Evolutionary conservation across 306 rosid species (phyloP).

Genomic region (Sicyos baderoa): DNA sequence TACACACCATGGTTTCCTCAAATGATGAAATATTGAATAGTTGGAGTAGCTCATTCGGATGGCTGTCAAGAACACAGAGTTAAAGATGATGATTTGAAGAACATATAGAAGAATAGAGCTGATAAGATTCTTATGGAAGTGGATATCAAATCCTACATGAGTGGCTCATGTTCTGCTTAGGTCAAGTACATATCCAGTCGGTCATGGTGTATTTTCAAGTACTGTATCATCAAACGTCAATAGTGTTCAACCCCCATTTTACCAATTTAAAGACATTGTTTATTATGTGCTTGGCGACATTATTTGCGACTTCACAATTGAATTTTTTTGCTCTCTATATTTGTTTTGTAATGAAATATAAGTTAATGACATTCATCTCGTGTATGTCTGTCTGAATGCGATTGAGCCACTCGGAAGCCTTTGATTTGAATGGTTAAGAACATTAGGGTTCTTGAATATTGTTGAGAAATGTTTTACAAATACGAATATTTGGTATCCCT

Average conservation of each 20-base stretch:
- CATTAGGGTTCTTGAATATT: not conserved
- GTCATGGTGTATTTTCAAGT: not conserved
- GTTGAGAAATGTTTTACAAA: not conserved
- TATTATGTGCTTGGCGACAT: not conserved
- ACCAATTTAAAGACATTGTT: not conserved
- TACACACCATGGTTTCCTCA: not conserved
- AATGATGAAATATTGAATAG: constrained; percentile 12
- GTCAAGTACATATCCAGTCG: not conserved
- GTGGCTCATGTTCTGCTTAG: not conserved
- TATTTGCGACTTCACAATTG: constrained; percentile 10
- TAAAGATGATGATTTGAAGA: constrained; percentile 17
- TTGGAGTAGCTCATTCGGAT: constrained; percentile 14
- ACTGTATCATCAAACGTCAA: constrained; percentile 6
- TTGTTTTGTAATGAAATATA: constrained; percentile 13
- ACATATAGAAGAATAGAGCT: constrained; percentile 16
- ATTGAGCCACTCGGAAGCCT: not conserved
- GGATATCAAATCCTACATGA: constrained; percentile 10
- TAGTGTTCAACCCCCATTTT: constrained; percentile 7
- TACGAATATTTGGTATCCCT: not conserved
- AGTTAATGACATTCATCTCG: not conserved
- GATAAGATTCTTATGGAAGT: constrained; percentile 17
- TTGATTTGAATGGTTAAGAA: not conserved
- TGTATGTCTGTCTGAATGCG: not conserved
- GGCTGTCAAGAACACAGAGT: constrained; percentile 1
- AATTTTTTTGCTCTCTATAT: not conserved